Percentiles rank a stretch among this genome's conserved stretches.
Conservation (phyloP, 73 alveolate genomes). For the Paramecium pentaurelia region DNA sequence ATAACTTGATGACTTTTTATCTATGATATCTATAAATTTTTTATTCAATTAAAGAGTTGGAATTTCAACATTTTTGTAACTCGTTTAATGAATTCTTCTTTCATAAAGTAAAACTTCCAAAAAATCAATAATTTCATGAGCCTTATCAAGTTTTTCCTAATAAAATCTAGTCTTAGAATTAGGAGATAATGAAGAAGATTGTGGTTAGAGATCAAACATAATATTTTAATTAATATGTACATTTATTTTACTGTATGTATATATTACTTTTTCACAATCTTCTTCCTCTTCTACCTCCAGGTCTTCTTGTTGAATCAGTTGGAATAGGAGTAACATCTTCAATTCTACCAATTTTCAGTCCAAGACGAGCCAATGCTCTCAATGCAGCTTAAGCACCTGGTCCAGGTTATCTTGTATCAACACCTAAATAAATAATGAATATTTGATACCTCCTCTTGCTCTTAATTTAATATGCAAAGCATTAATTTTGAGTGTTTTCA, state of each 20-base stretch:
- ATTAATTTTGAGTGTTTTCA: conserved; percentile 87
- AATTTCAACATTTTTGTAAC: background rate
- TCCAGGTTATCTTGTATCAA: conserved; percentile 85
- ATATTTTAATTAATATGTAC: background rate
- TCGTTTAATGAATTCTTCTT: background rate
- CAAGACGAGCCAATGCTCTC: conserved; percentile 99
- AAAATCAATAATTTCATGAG: background rate
- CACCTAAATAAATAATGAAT: background rate
- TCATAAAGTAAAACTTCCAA: background rate
- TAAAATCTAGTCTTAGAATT: background rate
- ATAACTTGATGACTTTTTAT: background rate
- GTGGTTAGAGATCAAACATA: background rate
- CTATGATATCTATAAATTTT: background rate
- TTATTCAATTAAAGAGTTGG: background rate
- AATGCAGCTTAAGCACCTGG: conserved; percentile 99
- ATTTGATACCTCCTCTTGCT: conserved; percentile 94
- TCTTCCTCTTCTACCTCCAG: conserved; percentile 99
- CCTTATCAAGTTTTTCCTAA: background rate
- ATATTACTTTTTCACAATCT: conserved; percentile 80
- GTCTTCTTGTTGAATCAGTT: conserved; percentile 98
- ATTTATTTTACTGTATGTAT: background rate
- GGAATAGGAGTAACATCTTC: conserved; percentile 99
- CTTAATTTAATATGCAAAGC: conserved; percentile 98
- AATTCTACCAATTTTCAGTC: conserved; percentile 98
- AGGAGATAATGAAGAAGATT: background rate